Conservation (phyloP, 768 basidiomycete genomes). For the Multifurca ochricompacta region DNA sequence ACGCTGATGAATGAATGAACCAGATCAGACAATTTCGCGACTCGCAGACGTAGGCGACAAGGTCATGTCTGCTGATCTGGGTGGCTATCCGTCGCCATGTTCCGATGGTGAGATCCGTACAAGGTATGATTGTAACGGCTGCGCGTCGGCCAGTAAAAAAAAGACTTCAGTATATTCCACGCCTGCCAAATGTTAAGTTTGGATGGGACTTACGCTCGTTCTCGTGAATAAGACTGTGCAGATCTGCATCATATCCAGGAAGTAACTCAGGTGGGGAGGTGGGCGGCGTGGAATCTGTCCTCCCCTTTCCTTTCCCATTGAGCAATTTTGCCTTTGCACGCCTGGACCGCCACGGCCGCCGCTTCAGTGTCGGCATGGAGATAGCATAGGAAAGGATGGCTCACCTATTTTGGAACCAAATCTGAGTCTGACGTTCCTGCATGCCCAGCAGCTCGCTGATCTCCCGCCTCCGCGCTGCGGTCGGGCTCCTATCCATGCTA, state of each 20-base stretch:
- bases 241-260: slow-evolving; percentile 47
- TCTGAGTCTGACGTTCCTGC: slow-evolving; percentile 82
- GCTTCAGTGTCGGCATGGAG: background rate
- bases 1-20: slow-evolving; percentile 69
- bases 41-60: slow-evolving; percentile 72
- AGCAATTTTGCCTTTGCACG: slow-evolving; percentile 77
- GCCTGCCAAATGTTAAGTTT: background rate
- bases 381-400: slow-evolving; percentile 18
- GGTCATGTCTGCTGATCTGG: slow-evolving; percentile 46
- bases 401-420: slow-evolving; percentile 86
- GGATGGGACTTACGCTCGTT: slow-evolving; percentile 52
- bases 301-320: slow-evolving; percentile 46
- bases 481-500: slow-evolving; percentile 60
- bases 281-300: slow-evolving; percentile 34
- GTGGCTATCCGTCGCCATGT: slow-evolving; percentile 70
- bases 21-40: slow-evolving; percentile 58
- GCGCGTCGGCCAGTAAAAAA: background rate
- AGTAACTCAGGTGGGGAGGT: slow-evolving; percentile 46
- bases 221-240: slow-evolving; percentile 65
- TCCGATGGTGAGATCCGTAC: slow-evolving; percentile 66
- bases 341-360: slow-evolving; percentile 30
- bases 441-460: slow-evolving; percentile 70
- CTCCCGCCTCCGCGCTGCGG: slow-evolving; percentile 60
- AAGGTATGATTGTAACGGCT: slow-evolving; percentile 74
- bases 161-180: background rate